Evolutionary conservation across 2,329 filamentous ascomycete genomes (phyloP), one percentile per base, ranked within the genome.

Genomic region (Aspergillus ibericus): DNA sequence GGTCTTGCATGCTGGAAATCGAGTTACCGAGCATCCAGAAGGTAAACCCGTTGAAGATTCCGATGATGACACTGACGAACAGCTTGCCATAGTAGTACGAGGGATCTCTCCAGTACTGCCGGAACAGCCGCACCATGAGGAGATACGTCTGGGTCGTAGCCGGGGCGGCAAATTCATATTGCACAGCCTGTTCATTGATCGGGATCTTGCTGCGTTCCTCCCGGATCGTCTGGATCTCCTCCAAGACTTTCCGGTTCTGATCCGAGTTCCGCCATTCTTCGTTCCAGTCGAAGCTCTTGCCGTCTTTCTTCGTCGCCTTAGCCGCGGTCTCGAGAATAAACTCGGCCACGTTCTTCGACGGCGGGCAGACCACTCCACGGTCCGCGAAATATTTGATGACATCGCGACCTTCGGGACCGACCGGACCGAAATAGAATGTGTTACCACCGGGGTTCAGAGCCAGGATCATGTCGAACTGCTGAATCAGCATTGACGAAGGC

Each of bases 11-110:
- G 66, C 89, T 88, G 13, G 83, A 81, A 49, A 89, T 79, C 0
- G 80, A 82, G 71, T 87, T 80, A 2, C 86, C 87, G 3, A 91
- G 82, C 65, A 87, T 79, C 80, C 83, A 92, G 77, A 91, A 92
- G 4, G 89, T 91, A 75, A 91, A 92, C 20, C 88, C 88, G 75
- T 91, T 91, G 81, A 92, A 91, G 71, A 92, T 85, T 15, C 88
- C 89, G 46, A 90, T 81, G 60, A 91, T 82, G 58, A 91, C 84
- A 4, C 86, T 82, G 34, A 87, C 83, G 73, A 92, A 92, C 25
- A 93, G 77, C 70, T 91, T 92, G 59, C 88, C 86, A 72, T 92
- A 92, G 56, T 91, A 79, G 72, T 93, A 93, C 1, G 85, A 87
- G 0, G 89, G 87, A 61, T 91, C 86, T 13, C 90, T 83, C 89